Base-by-base conservation (phyloP, 805 yeast genomes). In the Blastobotrys americana region DNA sequence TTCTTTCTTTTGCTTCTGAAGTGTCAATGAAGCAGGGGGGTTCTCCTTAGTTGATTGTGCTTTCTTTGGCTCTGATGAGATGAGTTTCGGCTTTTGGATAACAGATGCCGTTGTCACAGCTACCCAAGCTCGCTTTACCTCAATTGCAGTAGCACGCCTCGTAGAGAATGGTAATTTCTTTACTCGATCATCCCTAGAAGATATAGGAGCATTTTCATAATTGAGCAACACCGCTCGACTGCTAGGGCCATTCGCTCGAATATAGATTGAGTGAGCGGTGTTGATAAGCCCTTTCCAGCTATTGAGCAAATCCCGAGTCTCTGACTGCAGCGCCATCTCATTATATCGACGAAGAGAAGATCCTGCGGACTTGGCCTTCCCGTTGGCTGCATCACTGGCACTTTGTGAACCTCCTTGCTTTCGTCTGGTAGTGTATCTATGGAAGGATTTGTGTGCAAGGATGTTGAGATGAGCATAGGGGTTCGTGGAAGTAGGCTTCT, bases 401-500 rank as follows among this genome's bases (percentile, higher is more conserved):
- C 89, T 77, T 61, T 93, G 98, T 0, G 97, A 76, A 1, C 98
- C 98, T 70, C 98, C 98, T 64, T 93, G 98, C 59, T 93, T 93
- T 52, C 96, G 75, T 68, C 98, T 79, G 1, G 97, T 88, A 2
- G 98, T 93, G 58, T 93, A 93, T 53, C 97, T 72, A 61, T 90
- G 98, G 63, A 85, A 86, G 0, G 97, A 84, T 57, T 88, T 90
- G 47, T 87, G 86, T 15, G 70, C 82, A 2, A 88, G 42, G 5
- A 89, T 62, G 3, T 54, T 46, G 34, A 63, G 46, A 44, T 56
- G 54, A 13, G 58, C 55, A 40, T 50, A 41, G 71, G 74, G 16
- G 82, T 94, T 15, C 77, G 73, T 61, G 80, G 86, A 68, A n/a
- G 74, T 58, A 10, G 74, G 71, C 43, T 68, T 75, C 27, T 70